phyloP scores from a whole-genome alignment of 257 asterid species.

The Solanum rostratum region DNA sequence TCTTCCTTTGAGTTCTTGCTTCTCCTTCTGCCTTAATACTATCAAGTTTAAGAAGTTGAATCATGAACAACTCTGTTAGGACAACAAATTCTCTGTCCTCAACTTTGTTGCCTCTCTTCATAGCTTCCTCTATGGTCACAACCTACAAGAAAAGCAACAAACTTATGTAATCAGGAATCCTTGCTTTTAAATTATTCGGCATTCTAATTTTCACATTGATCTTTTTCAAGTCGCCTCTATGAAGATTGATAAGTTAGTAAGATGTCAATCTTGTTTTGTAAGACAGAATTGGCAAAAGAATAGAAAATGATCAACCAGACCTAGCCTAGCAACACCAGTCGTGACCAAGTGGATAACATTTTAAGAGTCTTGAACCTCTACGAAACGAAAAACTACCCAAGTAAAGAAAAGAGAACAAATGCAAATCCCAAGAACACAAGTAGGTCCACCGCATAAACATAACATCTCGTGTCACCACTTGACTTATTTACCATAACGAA shows the following conservation, averaged over 20 bases:
- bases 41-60: slow-evolving; percentile 18
- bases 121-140: slow-evolving; percentile 4
- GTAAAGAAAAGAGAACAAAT: no score
- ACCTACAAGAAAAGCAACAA: not conserved
- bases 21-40: slow-evolving; percentile 16
- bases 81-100: slow-evolving; percentile 11
- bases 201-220: not conserved
- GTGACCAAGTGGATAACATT: not conserved
- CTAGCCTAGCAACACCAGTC: not conserved
- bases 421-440: no score
- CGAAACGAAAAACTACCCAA: no score
- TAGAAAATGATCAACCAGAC: not conserved
- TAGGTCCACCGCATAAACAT: no score
- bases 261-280: not conserved
- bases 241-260: not conserved
- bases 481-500: no score
- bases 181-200: not conserved
- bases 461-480: not conserved
- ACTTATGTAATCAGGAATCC: not conserved
- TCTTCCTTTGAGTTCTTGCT: slow-evolving; percentile 11
- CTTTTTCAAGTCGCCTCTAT: not conserved
- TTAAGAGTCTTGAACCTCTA: no score
- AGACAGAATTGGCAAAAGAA: not conserved
- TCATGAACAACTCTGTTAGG: slow-evolving; percentile 18
- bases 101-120: slow-evolving; percentile 4